phyloP scores from a whole-genome alignment of 2,329 filamentous ascomycete genomes.

The Xylariaceae sp. region DNA sequence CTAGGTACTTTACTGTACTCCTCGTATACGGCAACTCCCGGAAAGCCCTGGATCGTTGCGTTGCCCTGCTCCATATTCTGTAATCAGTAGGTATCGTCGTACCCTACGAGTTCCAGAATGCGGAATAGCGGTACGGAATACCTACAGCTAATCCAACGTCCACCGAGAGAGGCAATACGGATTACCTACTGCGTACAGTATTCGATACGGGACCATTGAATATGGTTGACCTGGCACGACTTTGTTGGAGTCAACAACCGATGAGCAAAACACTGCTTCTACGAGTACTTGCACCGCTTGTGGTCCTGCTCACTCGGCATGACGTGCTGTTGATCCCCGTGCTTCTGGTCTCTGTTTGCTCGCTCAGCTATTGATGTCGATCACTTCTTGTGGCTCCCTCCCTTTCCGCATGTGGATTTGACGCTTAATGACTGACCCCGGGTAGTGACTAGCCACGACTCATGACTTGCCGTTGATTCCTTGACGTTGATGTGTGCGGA shows the following conservation, averaged over 20 bases:
- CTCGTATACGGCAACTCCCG: background rate
- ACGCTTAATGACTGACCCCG: constrained; percentile 17
- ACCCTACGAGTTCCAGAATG: background rate
- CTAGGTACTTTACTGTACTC: background rate
- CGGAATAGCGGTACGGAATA: background rate
- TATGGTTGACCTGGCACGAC: no score
- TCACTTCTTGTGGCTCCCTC: constrained; percentile 19
- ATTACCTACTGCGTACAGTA: no score
- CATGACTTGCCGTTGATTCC: constrained; percentile 15
- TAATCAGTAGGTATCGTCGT: background rate
- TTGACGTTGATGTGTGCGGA: background rate
- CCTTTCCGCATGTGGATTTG: constrained; percentile 14
- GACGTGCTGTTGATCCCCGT: constrained; percentile 17
- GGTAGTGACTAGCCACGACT: constrained; percentile 22
- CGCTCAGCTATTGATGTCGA: constrained; percentile 18
- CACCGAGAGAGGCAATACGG: no score
- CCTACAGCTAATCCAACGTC: no score
- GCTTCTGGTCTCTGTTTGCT: constrained; percentile 20
- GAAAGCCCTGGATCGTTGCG: background rate
- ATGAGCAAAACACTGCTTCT: no score
- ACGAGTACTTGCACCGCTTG: no score
- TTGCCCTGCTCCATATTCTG: background rate
- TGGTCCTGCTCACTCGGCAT: background rate
- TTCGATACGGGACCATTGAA: no score
- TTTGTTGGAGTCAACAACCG: no score